Base-by-base conservation (phyloP, 805 yeast species). In the Cyberlindnera petersonii region DNA sequence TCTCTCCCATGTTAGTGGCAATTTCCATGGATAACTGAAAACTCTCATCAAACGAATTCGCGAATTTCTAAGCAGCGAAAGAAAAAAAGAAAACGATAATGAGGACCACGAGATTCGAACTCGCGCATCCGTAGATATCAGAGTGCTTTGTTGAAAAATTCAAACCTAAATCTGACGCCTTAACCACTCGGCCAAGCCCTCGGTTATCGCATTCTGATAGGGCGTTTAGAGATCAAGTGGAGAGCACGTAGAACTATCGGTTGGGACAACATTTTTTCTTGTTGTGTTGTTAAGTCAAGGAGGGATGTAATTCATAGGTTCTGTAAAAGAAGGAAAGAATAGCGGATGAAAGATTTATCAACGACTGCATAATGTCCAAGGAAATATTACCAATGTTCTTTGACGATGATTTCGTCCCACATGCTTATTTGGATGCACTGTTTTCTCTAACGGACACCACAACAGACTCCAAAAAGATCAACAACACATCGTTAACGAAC, bases 321-420 rank as follows among this genome's bases (percentile, higher is more conserved):
- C n/a, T n/a, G n/a, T n/a, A n/a, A n/a, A n/a, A n/a, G n/a, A n/a
- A n/a, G n/a, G n/a, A n/a, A n/a, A n/a, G n/a, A n/a, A n/a, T n/a
- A n/a, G n/a, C n/a, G n/a, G 24, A 22, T 9, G 24, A 20, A 28
- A 11, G 24, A 11, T n/a, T 18, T 11, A 7, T 18, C 4, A 18
- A 14, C 17, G 4, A 9, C 9, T 17, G 20, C 22, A 32, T 13
- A 11, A 45, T 47, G 50, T 39, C 47, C 2, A 38, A 47, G 38
- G 74, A 75, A 13, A 67, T 80, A 1, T 58, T 82, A 4, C 61
- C 76, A 10, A 81, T 82, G 78, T 83, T 83, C 63, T 78, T 80
- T 44, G 86, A 82, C 46, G 74, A 71, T 16, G 75, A 73, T 19
- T 82, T 82, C 53, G 75, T 72, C 14, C 83, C 87, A 1, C 73